Evolutionary conservation across 2,329 filamentous ascomycete species (phyloP).

Genomic region (Acrodontium crateriforme): DNA sequence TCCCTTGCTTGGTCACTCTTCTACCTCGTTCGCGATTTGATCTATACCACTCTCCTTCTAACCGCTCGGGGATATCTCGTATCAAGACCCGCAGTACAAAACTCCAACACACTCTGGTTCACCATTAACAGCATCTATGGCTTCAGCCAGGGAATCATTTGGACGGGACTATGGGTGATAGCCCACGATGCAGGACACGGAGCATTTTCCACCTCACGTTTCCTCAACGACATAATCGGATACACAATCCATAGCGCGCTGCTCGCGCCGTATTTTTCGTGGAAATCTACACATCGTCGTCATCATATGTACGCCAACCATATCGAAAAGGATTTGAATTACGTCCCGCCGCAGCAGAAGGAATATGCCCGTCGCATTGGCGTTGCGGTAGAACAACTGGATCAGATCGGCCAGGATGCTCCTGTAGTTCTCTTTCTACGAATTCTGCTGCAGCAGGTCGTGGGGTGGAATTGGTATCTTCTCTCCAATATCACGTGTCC

Average conservation of each 20-base stretch:
- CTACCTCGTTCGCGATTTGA: too few species aligned
- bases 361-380: too few species aligned
- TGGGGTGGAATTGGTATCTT: conserved; percentile 13
- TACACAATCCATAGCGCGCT: conserved; percentile 53
- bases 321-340: conserved; percentile 22
- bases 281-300: conserved; percentile 56
- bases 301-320: conserved; percentile 51
- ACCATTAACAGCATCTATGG: too few species aligned
- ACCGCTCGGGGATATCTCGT: too few species aligned
- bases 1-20: too few species aligned
- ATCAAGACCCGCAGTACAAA: too few species aligned
- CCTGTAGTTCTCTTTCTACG: conserved; percentile 9
- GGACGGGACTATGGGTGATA: conserved; percentile 57
- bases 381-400: too few species aligned
- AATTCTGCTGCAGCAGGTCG: conserved; percentile 10
- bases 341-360: conserved; percentile 19
- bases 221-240: conserved; percentile 48
- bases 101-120: too few species aligned
- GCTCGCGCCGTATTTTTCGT: conserved; percentile 57
- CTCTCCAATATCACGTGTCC: conserved; percentile 8
- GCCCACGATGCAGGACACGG: conserved; percentile 60
- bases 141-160: conserved; percentile 50
- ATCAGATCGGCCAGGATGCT: conserved; percentile 13
- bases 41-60: too few species aligned
- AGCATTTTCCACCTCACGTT: conserved; percentile 45